A percentile compares a stretch with the other conserved stretches of the same genome.
These are phyloP conservation scores for Fusarium sp. DNA, from an alignment of 2,329 filamentous ascomycete species.

Conservation along the genomic window DNA sequence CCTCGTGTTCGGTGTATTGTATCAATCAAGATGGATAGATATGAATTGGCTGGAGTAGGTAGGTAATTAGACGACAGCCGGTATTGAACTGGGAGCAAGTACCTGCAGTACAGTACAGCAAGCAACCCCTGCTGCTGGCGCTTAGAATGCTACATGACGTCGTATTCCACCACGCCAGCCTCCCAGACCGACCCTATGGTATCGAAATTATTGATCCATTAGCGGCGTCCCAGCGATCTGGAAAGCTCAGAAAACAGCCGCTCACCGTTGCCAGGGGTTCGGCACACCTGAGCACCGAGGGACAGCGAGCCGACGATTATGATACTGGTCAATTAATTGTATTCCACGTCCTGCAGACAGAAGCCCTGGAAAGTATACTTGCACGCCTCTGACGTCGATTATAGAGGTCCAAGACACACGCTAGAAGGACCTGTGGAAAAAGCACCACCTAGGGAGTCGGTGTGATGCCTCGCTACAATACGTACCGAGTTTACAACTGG, in stretches of 20 bases:
- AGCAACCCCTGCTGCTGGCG: constrained; percentile 8
- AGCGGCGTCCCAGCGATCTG: constrained; percentile 47
- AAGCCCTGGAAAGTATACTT: constrained; percentile 1
- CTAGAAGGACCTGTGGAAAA: constrained; percentile 30
- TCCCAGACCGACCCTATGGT: constrained; percentile 12
- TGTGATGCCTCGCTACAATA: not conserved
- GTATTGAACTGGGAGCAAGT: too few relatives aligned
- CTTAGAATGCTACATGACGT: constrained; percentile 27
- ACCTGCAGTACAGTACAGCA: too few relatives aligned
- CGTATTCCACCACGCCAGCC: constrained; percentile 32
- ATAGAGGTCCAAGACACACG: constrained; percentile 11
- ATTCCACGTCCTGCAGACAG: too few relatives aligned
- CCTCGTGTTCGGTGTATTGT: constrained; percentile 26
- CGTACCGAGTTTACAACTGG: too few relatives aligned
- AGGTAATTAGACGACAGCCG: too few relatives aligned
- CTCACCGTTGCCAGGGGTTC: constrained; percentile 35
- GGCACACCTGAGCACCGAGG: constrained; percentile 14
- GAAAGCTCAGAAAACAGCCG: constrained; percentile 37
- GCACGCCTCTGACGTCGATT: constrained; percentile 39
- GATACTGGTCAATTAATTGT: not conserved
- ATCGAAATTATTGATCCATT: constrained; percentile 30
- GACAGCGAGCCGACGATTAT: constrained; percentile 1
- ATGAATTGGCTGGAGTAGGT: too few relatives aligned
- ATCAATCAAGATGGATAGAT: not conserved
- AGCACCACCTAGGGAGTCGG: not conserved